Base-by-base conservation (phyloP, 2,329 filamentous ascomycete species). In the Xylaria digitata region DNA sequence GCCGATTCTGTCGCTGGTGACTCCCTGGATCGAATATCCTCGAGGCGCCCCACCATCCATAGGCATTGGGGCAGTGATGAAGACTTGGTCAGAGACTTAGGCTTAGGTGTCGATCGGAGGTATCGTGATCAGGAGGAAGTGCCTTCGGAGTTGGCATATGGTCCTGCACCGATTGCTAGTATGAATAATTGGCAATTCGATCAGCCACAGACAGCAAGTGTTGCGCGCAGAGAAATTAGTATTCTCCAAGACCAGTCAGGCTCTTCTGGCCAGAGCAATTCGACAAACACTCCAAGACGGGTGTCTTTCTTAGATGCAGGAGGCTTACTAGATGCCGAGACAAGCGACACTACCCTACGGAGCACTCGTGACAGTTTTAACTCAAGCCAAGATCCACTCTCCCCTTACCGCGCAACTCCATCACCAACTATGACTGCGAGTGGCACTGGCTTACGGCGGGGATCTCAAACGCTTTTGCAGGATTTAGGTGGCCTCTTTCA, bases 271-370 rank as follows among this genome's bases (percentile, higher is more conserved):
- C 65, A 81, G 52, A 81, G 79, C 57, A 80, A 81, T 61, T 80
- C 80, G 3, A 76, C 80, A 9, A 72, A 76, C n/a, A 83, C 83
- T 1, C 84, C 87, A 4, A 83, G 86, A 4, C 84, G 85, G 53
- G 87, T 96, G 4, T 93, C 92, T 0, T 95, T 97, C 77, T 94
- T 95, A 73, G 94, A 97, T 71, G 90, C 94, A 0, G 93, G 93
- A 23, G 92, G 92, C 23, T 42, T 97, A 0, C 81, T 96, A 0
- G 88, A 90, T 5, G 84, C 83, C 19, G 84, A 84, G 45, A 70
- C 79, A 76, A 70, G 62, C 60, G 66, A 67, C 11, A 61, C 67
- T 7, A 66, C 67, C 30, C 42, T 71, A 58, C 64, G 67, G 68
- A 75, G 78, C 54, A 76, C 79, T 46, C 78, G 80, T 11, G 80